A percentile compares a stretch with the other conserved stretches of the same genome.
These are phyloP conservation scores for Neurospora intermedia DNA, from an alignment of 495 filamentous ascomycete genomes.

Conservation along the genomic window DNA sequence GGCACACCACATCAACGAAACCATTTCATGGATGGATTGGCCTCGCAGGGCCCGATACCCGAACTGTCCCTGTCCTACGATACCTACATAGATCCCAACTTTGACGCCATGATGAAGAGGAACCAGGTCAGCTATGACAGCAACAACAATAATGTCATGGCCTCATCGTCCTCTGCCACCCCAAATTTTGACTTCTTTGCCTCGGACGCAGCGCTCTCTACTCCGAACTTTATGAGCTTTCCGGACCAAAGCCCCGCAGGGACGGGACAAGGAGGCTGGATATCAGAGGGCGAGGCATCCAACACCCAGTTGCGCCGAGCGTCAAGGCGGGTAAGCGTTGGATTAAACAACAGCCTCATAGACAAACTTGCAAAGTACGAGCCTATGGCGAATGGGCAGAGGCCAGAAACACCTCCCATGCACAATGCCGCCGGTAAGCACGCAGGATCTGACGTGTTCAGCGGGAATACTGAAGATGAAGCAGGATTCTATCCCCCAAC, in stretches of 20 bases:
- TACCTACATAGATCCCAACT: slow-evolving; percentile 30
- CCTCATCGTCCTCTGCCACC: slow-evolving; percentile 4
- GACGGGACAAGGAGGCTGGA: slow-evolving; percentile 27
- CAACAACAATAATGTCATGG: slow-evolving; percentile 11
- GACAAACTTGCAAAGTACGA: slow-evolving; percentile 44
- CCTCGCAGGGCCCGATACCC: slow-evolving; percentile 15
- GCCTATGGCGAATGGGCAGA: slow-evolving; percentile 28
- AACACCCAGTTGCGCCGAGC: slow-evolving; percentile 22
- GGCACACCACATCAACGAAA: slow-evolving; percentile 32
- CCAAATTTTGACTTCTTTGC: slow-evolving; percentile 31
- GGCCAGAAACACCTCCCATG: slow-evolving; percentile 47
- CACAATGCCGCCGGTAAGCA: slow-evolving; percentile 45
- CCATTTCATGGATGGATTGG: slow-evolving; percentile 30
- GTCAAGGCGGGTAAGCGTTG: slow-evolving; percentile 36
- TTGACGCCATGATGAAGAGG: slow-evolving; percentile 30
- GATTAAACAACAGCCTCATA: slow-evolving; percentile 32
- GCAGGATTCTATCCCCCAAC: slow-evolving; percentile 40
- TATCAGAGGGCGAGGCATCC: slow-evolving; percentile 32
- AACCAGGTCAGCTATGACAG: slow-evolving; percentile 26
- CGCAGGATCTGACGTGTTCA: not conserved
- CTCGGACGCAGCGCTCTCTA: slow-evolving; percentile 29
- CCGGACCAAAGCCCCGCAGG: slow-evolving; percentile 29
- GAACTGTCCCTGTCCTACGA: slow-evolving; percentile 28
- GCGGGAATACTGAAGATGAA: slow-evolving; percentile 4
- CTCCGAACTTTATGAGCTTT: slow-evolving; percentile 35